Evolutionary conservation across 352 stramenopile species (phyloP), one percentile per base, ranked within the genome.

Genomic region (Blastocystis sp.): DNA sequence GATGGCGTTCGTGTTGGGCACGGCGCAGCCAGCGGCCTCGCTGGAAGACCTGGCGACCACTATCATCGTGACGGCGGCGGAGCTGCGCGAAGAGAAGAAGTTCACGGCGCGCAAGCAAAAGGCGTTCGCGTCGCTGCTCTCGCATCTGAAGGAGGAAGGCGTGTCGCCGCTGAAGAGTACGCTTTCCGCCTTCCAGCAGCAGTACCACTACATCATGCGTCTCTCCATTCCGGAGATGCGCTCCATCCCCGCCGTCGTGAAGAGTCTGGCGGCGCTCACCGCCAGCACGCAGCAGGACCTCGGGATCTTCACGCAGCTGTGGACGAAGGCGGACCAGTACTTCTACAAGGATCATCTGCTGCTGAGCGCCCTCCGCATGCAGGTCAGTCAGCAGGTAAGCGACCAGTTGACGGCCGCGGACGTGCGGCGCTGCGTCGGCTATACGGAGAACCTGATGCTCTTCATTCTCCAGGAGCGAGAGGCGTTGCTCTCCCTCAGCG

Each of bases 321-420:
- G 69, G 69, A 21, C 44, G 2, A 81, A 81, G 48, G 69, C 40
- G 21, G 69, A 81, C 40, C 27, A 59, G 32, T 81, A 81, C 51
- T 81, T 63, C 34, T 81, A 81, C 40, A 81, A 81, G 27, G 32
- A 81, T 38, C 56, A 81, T 42, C 42, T 81, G 69, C 51, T 81
- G 36, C 69, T 81, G 18, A 61, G 24, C 1, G 24, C 46, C 7
- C 24, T 81, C 44, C 69, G 69, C 42, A 18, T 81, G 18, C 69
- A 81, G 29, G 14, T 81, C 24, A 63, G 48, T 46, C 69, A 64
- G 32, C 21, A 81, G n/a, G 49, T 61, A 21, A 81, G 21, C 27
- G 44, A 81, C 29, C 44, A 81, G 48, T n/a, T 81, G 6, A 61
- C 46, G 7, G 44, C 69, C 18, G 49, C 69, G 40, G 49, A 59